These are phyloP conservation scores for Trichocladium antarcticum DNA, from an alignment of 495 filamentous ascomycete species.

Conservation along the genomic window DNA sequence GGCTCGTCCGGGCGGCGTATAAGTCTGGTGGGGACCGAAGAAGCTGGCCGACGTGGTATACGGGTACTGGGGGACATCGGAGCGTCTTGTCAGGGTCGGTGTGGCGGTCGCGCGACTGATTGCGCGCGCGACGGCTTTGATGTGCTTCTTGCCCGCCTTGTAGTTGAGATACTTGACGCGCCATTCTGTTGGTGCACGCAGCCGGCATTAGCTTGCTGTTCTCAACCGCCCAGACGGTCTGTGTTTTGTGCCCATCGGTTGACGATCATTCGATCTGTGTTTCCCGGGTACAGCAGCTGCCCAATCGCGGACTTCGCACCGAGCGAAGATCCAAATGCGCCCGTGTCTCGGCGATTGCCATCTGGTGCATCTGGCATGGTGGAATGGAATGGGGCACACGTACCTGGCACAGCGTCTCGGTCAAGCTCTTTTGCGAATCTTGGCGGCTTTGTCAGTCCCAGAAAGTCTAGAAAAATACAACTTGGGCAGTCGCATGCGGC, in stretches of 20 bases:
- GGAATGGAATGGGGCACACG: not conserved
- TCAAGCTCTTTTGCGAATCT: slow-evolving; percentile 67
- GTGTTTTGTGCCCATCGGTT: not conserved
- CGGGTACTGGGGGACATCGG: slow-evolving; percentile 11
- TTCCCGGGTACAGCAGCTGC: not conserved
- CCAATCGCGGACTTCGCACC: not conserved
- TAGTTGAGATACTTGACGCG: slow-evolving; percentile 85
- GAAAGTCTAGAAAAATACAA: not conserved
- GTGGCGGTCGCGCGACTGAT: slow-evolving; percentile 51
- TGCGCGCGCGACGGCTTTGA: slow-evolving; percentile 69
- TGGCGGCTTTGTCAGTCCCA: slow-evolving; percentile 21
- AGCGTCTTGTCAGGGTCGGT: slow-evolving; percentile 27
- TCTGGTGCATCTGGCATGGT: not conserved
- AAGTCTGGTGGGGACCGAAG: slow-evolving; percentile 8
- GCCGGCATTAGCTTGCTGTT: not conserved
- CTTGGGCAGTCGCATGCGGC: too few relatives aligned
- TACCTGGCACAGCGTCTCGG: slow-evolving; percentile 66
- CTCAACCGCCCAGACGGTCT: too few relatives aligned
- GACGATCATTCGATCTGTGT: not conserved
- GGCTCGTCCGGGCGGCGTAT: slow-evolving; percentile 4
- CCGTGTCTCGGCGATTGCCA: too few relatives aligned
- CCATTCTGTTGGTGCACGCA: slow-evolving; percentile 52
- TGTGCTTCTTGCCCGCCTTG: slow-evolving; percentile 83
- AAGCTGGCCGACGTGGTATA: slow-evolving; percentile 16
- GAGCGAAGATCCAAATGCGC: not conserved